Evolutionary conservation across 2,329 filamentous ascomycete genomes (phyloP), one percentile per base, ranked within the genome.

Genomic region (Cercospora zeae-maydis): DNA sequence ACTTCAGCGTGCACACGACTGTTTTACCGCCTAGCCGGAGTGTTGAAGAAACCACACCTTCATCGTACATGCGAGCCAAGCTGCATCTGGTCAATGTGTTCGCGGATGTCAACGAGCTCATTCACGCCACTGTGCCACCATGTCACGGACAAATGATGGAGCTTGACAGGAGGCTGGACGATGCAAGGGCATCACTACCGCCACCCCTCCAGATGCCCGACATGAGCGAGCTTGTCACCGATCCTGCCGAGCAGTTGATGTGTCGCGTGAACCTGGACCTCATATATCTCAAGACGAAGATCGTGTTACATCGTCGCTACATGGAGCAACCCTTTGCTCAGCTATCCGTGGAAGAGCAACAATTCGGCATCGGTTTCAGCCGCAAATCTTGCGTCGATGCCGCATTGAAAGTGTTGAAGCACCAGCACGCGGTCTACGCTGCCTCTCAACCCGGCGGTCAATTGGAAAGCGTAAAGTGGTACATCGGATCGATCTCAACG

Each of bases 231-330:
- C 81, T 78, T 4, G 76, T 84, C 19, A 78, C 78, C 2, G 82
- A 85, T 55, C 72, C 80, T 0, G 75, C 82, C 0, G 76, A 80
- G n/a, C 67, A 82, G 8, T 78, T 86, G 33, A 81, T 85, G 75
- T 77, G 78, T 24, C 77, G 81, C 4, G 78, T 83, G 64, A 83
- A 80, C 42, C 70, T 86, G 21, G 79, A 84, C 16, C 71, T 85
- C 4, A 73, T 83, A 4, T 82, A 81, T 67, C 79, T 81, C 51
- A 83, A 83, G 67, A 75, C 80, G 8, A 79, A 79, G 54, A 79
- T 81, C 33, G 79, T 84, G 1, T 70, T 86, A n/a, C 83, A 86
- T 68, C 77, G 83, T 14, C 79, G 79, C 30, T 84, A 81, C 66
- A 77, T 86, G 65, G 76, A 76, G 10, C 69, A 66, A 13, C 72